Percentiles rank a stretch among this genome's conserved stretches.
These are phyloP conservation scores for Rhizophagus sp. DNA, from an alignment of 192 early-diverging fungal species.

Conservation along the genomic window DNA sequence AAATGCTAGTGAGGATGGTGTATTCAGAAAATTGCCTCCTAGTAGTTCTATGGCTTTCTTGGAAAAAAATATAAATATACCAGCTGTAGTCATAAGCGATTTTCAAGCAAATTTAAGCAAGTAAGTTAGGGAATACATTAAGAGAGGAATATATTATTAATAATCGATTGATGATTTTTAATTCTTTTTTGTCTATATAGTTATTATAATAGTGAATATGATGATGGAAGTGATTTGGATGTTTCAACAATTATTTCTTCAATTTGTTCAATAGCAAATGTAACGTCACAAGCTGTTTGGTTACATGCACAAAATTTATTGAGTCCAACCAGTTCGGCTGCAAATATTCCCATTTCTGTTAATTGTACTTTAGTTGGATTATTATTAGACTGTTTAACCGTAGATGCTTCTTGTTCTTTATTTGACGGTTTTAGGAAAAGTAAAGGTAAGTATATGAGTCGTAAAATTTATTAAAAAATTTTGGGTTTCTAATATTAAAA, in stretches of 20 bases:
- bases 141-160: conserved; percentile 15
- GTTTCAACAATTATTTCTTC: conserved; percentile 33
- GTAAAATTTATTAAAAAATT: no score
- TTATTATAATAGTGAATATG: conserved; percentile 63
- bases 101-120: conserved; percentile 57
- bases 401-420: conserved; percentile 66
- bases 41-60: conserved; percentile 73
- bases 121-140: conserved; percentile 35
- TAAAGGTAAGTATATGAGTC: conserved; percentile 22
- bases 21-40: conserved; percentile 62
- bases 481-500: no score
- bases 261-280: conserved; percentile 64
- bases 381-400: conserved; percentile 62
- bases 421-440: conserved; percentile 49
- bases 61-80: conserved; percentile 56
- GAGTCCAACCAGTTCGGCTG: conserved; percentile 36
- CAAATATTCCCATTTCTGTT: conserved; percentile 48
- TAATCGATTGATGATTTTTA: conserved; percentile 14
- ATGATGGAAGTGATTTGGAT: conserved; percentile 40
- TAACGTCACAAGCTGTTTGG: conserved; percentile 59
- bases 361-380: conserved; percentile 57
- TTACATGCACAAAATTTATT: conserved; percentile 47
- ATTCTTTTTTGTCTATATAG: conserved; percentile 39
- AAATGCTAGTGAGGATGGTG: conserved; percentile 47
- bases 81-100: conserved; percentile 64